Evolutionary conservation across 495 filamentous ascomycete species (phyloP).

Genomic region (Baudoinia panamericana): DNA sequence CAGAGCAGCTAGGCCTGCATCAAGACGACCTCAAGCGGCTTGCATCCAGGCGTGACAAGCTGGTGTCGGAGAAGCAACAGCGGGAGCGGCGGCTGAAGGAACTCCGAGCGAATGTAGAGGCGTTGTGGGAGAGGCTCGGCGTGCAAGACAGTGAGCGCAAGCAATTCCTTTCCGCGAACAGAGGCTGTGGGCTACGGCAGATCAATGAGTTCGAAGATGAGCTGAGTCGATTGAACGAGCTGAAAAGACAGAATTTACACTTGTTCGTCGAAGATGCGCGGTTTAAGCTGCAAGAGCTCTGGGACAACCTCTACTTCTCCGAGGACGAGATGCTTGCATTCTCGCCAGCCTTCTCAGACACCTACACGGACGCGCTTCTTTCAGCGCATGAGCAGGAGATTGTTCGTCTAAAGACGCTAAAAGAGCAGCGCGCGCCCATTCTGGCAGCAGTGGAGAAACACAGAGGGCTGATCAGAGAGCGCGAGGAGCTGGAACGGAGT

Average conservation of each 20-base stretch:
- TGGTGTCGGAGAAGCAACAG: constrained; percentile 82
- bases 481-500: constrained; percentile 71
- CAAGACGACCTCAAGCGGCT: constrained; percentile 67
- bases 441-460: constrained; percentile 74
- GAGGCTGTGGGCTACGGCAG: constrained; percentile 68
- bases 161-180: constrained; percentile 56
- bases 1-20: constrained; percentile 86
- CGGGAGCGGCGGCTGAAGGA: constrained; percentile 75
- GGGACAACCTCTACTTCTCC: constrained; percentile 85
- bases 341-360: constrained; percentile 80
- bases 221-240: constrained; percentile 67
- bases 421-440: constrained; percentile 75
- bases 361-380: constrained; percentile 80
- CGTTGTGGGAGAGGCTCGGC: constrained; percentile 77
- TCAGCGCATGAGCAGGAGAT: constrained; percentile 85
- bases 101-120: constrained; percentile 57
- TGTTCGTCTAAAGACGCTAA: constrained; percentile 61
- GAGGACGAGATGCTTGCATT: constrained; percentile 98
- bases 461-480: constrained; percentile 69
- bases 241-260: constrained; percentile 89
- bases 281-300: constrained; percentile 78
- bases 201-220: constrained; percentile 95
- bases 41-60: constrained; percentile 59
- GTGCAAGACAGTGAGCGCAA: constrained; percentile 72
- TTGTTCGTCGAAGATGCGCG: constrained; percentile 91